These are phyloP conservation scores for Phytophthora crassamura DNA, from an alignment of 352 stramenopile genomes.

Conservation along the genomic window DNA sequence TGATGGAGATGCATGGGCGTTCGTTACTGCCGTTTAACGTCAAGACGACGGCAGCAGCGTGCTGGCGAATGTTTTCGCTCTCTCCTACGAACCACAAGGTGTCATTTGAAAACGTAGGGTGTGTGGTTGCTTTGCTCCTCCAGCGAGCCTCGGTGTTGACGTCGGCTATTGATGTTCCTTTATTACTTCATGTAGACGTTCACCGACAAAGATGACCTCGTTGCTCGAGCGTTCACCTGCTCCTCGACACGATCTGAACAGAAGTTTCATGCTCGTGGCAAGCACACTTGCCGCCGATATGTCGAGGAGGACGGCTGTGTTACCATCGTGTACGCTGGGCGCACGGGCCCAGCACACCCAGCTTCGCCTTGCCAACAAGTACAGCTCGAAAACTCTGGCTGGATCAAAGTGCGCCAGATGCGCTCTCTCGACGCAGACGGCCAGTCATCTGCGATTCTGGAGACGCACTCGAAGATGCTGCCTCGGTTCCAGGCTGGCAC, in stretches of 20 bases:
- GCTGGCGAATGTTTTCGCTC: constrained; percentile 32
- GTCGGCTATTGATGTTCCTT: not conserved
- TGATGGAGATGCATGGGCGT: constrained; percentile 23
- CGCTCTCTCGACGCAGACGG: not conserved
- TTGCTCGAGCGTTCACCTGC: constrained; percentile 24
- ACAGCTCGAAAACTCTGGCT: constrained; percentile 30
- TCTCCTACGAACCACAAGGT: not conserved
- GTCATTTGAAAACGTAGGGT: constrained; percentile 11
- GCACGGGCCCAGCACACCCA: not conserved
- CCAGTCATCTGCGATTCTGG: constrained; percentile 11
- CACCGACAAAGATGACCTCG: constrained; percentile 9
- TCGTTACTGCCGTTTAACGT: constrained; percentile 29
- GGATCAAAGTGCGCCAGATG: constrained; percentile 28
- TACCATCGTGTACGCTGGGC: constrained; percentile 29
- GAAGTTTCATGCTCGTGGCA: constrained; percentile 16
- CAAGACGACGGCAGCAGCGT: constrained; percentile 18
- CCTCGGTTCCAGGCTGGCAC: constrained; percentile 22
- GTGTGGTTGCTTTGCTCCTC: not conserved
- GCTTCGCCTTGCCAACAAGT: constrained; percentile 11
- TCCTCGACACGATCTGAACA: constrained; percentile 15
- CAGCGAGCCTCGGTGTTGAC: too few species aligned
- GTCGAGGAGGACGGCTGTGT: constrained; percentile 21
- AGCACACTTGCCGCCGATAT: constrained; percentile 31
- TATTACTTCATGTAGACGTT: constrained; percentile 6
- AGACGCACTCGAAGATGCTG: constrained; percentile 23